Percentiles rank a stretch among this genome's conserved stretches.
Conservation (phyloP, 768 basidiomycete species). For the Pulveroboletus ravenelii region DNA sequence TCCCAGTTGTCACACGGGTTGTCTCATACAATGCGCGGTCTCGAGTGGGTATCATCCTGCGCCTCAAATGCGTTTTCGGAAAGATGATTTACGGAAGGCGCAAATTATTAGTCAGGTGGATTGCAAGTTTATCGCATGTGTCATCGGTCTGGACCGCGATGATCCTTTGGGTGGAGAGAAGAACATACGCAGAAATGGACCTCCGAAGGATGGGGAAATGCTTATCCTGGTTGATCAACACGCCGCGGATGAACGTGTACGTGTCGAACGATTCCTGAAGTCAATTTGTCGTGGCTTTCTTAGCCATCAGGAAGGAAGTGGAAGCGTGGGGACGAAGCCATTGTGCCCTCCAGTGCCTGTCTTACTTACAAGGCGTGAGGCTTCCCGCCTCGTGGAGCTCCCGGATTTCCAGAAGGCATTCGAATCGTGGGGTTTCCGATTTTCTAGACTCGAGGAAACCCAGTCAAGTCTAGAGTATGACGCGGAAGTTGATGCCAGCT, state of each 20-base stretch:
- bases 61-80: slow-evolving; percentile 40
- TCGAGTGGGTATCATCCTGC: slow-evolving; percentile 4
- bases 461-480: slow-evolving; percentile 19
- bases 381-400: slow-evolving; percentile 41
- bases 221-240: slow-evolving; percentile 93
- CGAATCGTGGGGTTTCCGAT: slow-evolving; percentile 63
- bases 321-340: slow-evolving; percentile 37
- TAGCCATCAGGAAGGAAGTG: slow-evolving; percentile 31
- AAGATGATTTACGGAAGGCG: slow-evolving; percentile 52
- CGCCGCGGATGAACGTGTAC: slow-evolving; percentile 94
- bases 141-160: slow-evolving; percentile 33
- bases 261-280: slow-evolving; percentile 79
- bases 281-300: slow-evolving; percentile 71
- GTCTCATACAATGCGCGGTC: slow-evolving; percentile 4
- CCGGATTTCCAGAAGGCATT: slow-evolving; percentile 45
- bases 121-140: slow-evolving; percentile 83
- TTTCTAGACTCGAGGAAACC: slow-evolving; percentile 36
- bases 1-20: slow-evolving; percentile 13
- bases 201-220: slow-evolving; percentile 20
- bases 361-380: slow-evolving; percentile 65
- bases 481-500: slow-evolving; percentile 30
- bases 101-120: slow-evolving; percentile 82
- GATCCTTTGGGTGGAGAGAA: slow-evolving; percentile 13
- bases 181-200: slow-evolving; percentile 12
- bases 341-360: slow-evolving; percentile 55